Percentiles rank a stretch among this genome's conserved stretches.
Evolutionary conservation across 805 yeast genomes (phyloP).

Genomic region (Nakazawaea molendinolei): DNA sequence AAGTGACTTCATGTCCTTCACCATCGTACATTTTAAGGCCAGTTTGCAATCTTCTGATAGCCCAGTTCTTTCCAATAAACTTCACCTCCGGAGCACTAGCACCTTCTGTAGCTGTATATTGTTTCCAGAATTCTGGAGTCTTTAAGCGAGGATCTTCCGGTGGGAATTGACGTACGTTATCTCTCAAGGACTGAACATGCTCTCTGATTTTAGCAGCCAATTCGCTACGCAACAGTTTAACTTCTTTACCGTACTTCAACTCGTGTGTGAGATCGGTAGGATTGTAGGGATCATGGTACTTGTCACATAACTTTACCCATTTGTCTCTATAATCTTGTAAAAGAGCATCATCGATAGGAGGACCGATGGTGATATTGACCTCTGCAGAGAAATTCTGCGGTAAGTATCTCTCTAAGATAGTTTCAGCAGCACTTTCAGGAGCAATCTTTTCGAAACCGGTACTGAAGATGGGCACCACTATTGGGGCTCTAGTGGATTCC

Average conservation of each 20-base stretch:
- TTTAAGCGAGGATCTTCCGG: conserved; percentile 67
- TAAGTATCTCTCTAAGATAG: conserved; percentile 47
- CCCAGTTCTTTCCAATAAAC: conserved; percentile 81
- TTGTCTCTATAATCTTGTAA: conserved; percentile 56
- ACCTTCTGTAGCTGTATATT: conserved; percentile 60
- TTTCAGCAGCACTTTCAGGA: conserved; percentile 64
- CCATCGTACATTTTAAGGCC: conserved; percentile 24
- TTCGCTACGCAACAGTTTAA: conserved; percentile 57
- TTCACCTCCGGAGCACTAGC: conserved; percentile 58
- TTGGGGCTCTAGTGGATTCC: conserved; percentile 79
- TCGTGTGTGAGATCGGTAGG: conserved; percentile 57
- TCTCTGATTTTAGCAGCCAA: conserved; percentile 66
- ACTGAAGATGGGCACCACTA: conserved; percentile 79
- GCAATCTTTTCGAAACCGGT: conserved; percentile 83
- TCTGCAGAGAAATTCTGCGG: conserved; percentile 64
- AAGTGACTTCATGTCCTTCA: conserved; percentile 22
- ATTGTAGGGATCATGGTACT: conserved; percentile 41
- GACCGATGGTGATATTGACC: conserved; percentile 65
- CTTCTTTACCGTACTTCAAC: conserved; percentile 58
- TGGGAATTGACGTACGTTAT: conserved; percentile 35
- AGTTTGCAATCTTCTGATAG: conserved; percentile 61
- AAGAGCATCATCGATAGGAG: conserved; percentile 52
- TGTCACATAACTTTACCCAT: conserved; percentile 61
- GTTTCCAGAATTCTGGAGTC: conserved; percentile 69
- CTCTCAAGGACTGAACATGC: conserved; percentile 45